Percentiles rank a stretch among this genome's conserved stretches.
Conservation (phyloP, 805 yeast species). For the Kazachstania martiniae region DNA sequence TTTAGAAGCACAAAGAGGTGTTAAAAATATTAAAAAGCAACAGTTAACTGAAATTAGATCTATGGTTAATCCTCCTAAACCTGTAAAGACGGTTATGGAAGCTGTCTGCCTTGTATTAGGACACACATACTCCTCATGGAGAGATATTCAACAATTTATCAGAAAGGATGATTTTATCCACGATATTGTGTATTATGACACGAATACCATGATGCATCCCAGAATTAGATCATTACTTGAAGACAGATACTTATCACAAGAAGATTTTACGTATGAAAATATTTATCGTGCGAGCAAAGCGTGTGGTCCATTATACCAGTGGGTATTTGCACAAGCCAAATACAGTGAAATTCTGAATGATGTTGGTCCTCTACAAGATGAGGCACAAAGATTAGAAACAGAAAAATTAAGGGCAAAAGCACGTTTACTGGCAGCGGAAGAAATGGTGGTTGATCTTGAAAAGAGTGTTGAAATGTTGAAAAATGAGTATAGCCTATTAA, state of each 20-base stretch:
- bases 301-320: slow-evolving; percentile 80
- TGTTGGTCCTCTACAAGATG: slow-evolving; percentile 63
- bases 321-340: slow-evolving; percentile 87
- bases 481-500: slow-evolving; percentile 55
- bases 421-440: slow-evolving; percentile 62
- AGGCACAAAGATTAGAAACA: slow-evolving; percentile 48
- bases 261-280: slow-evolving; percentile 56
- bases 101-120: slow-evolving; percentile 82
- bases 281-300: slow-evolving; percentile 90
- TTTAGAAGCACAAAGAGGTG: slow-evolving; percentile 75
- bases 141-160: slow-evolving; percentile 71
- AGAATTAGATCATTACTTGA: slow-evolving; percentile 50
- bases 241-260: slow-evolving; percentile 44
- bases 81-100: slow-evolving; percentile 76
- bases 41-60: slow-evolving; percentile 84
- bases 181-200: slow-evolving; percentile 65
- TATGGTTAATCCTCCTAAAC: slow-evolving; percentile 83
- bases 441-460: slow-evolving; percentile 70
- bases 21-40: slow-evolving; percentile 84
- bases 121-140: slow-evolving; percentile 55
- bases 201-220: slow-evolving; percentile 43
- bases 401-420: slow-evolving; percentile 54
- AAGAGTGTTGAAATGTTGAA: slow-evolving; percentile 59
- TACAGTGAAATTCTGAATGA: slow-evolving; percentile 60
- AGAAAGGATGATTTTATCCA: slow-evolving; percentile 82